phyloP scores from a whole-genome alignment of 495 filamentous ascomycete species.

The Ramalina intermedia region DNA sequence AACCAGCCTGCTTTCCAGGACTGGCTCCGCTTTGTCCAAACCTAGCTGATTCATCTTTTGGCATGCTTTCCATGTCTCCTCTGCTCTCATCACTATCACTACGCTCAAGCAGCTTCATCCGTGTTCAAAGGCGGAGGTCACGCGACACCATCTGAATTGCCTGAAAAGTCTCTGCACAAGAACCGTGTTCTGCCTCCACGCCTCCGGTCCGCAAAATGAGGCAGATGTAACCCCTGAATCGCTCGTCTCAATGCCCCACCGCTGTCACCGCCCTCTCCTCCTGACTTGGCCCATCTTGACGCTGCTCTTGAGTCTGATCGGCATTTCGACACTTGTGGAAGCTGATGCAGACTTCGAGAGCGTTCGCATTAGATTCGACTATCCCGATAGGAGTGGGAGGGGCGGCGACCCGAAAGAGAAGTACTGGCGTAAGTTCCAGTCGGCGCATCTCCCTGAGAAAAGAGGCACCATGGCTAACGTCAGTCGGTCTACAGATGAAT shows the following conservation, averaged over 20 bases:
- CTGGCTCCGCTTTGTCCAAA: no score
- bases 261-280: constrained; percentile 2
- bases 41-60: no score
- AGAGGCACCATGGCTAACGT: constrained; percentile 7
- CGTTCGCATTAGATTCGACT: constrained; percentile 24
- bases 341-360: constrained; percentile 27
- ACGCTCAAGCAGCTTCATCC: no score
- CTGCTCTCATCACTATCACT: no score
- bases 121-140: no score
- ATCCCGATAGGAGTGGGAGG: constrained; percentile 34
- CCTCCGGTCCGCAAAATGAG: neutral
- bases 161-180: neutral
- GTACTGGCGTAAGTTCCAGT: constrained; percentile 40
- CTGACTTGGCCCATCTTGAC: neutral
- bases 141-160: neutral
- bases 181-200: neutral
- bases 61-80: no score
- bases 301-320: neutral
- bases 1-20: no score
- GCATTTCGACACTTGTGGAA: neutral
- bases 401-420: constrained; percentile 34
- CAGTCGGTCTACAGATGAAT: constrained; percentile 29
- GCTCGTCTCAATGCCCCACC: constrained; percentile 2
- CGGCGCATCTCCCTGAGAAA: neutral
- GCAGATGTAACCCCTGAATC: neutral